Evolutionary conservation across 2,329 filamentous ascomycete genomes (phyloP), one percentile per base, ranked within the genome.

Genomic region (Pseudopyricularia javanii): DNA sequence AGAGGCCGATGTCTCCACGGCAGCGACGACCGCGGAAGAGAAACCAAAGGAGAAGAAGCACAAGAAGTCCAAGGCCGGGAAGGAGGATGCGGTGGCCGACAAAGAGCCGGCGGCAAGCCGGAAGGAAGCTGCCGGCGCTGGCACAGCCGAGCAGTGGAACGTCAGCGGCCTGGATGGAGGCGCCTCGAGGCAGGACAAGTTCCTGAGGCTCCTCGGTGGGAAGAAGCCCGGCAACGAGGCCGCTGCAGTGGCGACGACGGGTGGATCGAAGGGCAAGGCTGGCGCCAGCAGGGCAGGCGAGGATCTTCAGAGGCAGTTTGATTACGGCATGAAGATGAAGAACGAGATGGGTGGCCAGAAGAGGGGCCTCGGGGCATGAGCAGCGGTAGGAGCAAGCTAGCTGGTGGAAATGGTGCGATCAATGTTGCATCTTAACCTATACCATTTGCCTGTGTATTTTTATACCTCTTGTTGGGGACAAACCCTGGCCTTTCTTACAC

Each of bases 231-330:
- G 68, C 20, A 63, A 61, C 30, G 61, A 57, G 7, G 54, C 59
- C 0, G 52, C 58, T 2, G 55, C 57, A 11, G 45, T 57, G 3
- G 43, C 56, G 6, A 20, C 37, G 17, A 20, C 54, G 34, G 17
- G 32, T 35, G 15, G 34, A 12, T 35, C 47, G 33, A 34, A 24
- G 7, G 17, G 20, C 17, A 52, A 52, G 51, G 15, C n/a, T 47
- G 22, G 52, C 47, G 37, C 43, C 30, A 35, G 49, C n/a, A 20
- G 24, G 52, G 59, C 50, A 60, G 30, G 56, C 53, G 68, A 70
- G 28, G 76, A 80, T 47, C 71, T 82, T 22, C 75, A 79, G 63
- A 70, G 70, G 55, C 79, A 82, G 59, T 82, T 77, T 55, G 72
- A 79, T 55, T 66, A 66, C 9, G 78, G 79, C 28, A 78, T 81